Evolutionary conservation across 345 rosid species (phyloP).

Genomic region (Linum trigynum): DNA sequence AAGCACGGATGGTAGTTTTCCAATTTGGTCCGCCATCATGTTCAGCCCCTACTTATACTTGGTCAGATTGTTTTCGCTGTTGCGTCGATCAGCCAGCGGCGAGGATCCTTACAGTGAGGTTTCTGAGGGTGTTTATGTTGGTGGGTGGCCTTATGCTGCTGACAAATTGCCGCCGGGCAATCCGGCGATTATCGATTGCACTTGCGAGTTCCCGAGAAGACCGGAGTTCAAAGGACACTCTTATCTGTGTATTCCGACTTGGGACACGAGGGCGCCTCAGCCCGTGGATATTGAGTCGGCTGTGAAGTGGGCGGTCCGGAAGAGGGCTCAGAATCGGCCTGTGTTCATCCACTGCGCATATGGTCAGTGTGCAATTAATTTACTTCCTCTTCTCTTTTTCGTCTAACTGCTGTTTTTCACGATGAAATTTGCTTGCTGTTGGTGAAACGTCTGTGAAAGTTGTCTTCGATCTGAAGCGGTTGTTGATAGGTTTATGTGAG

Average conservation of each 20-base stretch:
- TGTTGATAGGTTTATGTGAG: no score
- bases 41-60: conserved; percentile 48
- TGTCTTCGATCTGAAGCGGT: no score
- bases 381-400: background rate
- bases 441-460: no score
- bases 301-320: conserved; percentile 63
- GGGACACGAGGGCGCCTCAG: conserved; percentile 68
- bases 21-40: conserved; percentile 45
- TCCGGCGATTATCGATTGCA: conserved; percentile 66
- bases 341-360: conserved; percentile 60
- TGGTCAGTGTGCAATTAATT: conserved; percentile 33
- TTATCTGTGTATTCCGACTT: conserved; percentile 61
- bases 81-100: conserved; percentile 35
- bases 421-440: background rate
- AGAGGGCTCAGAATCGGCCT: conserved; percentile 49
- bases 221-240: conserved; percentile 31
- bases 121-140: conserved; percentile 49
- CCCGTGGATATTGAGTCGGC: conserved; percentile 61
- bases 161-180: conserved; percentile 46
- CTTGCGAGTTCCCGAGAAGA: conserved; percentile 54
- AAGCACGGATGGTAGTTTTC: conserved; percentile 50
- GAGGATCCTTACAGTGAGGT: conserved; percentile 52
- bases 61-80: conserved; percentile 33
- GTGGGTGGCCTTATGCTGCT: conserved; percentile 60
- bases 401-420: background rate